Evolutionary conservation across 495 filamentous ascomycete genomes (phyloP).

Genomic region (Penicillium diatomitis): DNA sequence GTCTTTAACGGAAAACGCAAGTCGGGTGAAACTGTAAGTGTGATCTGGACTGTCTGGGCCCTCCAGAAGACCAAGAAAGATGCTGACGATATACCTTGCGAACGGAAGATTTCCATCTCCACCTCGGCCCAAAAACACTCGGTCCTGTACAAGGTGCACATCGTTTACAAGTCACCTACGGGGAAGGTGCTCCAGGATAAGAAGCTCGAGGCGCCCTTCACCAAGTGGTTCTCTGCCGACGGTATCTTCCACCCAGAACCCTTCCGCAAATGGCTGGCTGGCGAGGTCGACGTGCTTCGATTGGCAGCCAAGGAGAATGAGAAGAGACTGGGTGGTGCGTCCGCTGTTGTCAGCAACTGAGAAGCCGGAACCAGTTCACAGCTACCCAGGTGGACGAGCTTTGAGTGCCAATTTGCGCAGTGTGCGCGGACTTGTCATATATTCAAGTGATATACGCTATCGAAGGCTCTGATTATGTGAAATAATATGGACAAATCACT

Average conservation of each 20-base stretch:
- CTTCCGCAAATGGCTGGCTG: constrained; percentile 73
- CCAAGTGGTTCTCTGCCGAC: constrained; percentile 74
- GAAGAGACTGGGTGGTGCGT: constrained; percentile 24
- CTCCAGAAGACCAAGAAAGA: background rate
- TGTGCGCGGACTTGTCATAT: no score
- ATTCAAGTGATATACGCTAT: no score
- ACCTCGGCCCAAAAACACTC: constrained; percentile 66
- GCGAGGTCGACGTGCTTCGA: constrained; percentile 57
- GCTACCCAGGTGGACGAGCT: no score
- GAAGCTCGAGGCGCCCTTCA: constrained; percentile 61
- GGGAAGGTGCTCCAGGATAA: constrained; percentile 37
- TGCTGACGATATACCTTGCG: background rate
- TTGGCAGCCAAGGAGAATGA: constrained; percentile 52
- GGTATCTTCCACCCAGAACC: constrained; percentile 76
- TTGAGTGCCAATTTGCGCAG: no score
- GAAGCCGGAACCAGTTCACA: background rate
- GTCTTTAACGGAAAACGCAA: constrained; percentile 64
- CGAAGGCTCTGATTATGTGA: no score
- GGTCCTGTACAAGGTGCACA: constrained; percentile 65
- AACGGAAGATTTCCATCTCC: constrained; percentile 51
- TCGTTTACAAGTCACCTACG: constrained; percentile 43
- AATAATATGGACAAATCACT: no score
- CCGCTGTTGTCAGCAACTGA: background rate
- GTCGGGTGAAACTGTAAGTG: constrained; percentile 45
- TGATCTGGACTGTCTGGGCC: background rate